Base-by-base conservation (phyloP, 768 basidiomycete species). In the Neoboletus magnificus region DNA sequence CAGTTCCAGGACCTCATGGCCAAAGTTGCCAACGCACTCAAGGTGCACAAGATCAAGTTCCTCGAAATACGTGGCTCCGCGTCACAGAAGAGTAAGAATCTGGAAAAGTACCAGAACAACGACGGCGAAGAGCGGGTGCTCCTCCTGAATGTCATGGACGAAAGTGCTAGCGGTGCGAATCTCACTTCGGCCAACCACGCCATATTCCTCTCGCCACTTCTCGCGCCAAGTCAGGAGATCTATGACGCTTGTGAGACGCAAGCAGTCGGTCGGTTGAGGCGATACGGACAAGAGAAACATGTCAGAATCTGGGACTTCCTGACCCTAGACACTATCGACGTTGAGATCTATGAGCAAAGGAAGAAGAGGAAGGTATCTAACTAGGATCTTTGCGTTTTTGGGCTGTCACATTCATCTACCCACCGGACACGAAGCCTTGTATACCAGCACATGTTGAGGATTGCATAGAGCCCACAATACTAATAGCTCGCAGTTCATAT, bases 1-100 rank as follows among this genome's bases (percentile, higher is more conserved):
- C 95, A 98, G 66, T 98, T 95, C 79, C 86, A 84, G 6, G 94
- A 97, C 73, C 79, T 98, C 55, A 92, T 90, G 82, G 85, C 85
- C 67, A 97, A 96, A 71, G 90, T 97, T 30, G 84, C 85, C 9
- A 89, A 93, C 58, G 91, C 93, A 0, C 81, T 98, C 59, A 75
- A 70, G 2, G 81, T 82, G 50, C 79, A 91, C 66, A 81, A 83
- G 42, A 83, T 97, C 64, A 77, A 79, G 41, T 92, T 83, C 74
- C 79, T 91, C 49, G 87, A 92, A 66, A 91, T 96, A 72, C 84
- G 82, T 55, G 93, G 93, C 40, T 81, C 82, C 5, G 87, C 90
- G 5, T 79, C 82, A 48, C 76, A 80, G 61, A 89, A 87, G 76
- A 91, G 89, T 71, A 90, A 89, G 65, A 87, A 84, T 54, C 76